Evolutionary conservation across 805 yeast genomes (phyloP).

Genomic region (Starmerella cellae): DNA sequence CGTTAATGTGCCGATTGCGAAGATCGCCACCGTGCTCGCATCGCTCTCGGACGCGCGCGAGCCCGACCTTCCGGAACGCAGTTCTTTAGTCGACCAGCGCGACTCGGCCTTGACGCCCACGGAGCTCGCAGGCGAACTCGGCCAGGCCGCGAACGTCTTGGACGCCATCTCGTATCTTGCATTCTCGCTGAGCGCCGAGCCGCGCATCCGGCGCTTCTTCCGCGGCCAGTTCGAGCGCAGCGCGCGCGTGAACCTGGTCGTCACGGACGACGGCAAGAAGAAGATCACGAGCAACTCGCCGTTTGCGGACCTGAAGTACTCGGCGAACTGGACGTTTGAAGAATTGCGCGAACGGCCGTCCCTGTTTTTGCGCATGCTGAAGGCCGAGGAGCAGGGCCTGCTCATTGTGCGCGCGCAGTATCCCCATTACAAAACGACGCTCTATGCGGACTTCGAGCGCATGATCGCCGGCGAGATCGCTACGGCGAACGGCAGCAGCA

Average conservation of each 20-base stretch:
- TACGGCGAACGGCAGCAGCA: background rate
- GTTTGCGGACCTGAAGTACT: slow-evolving; percentile 82
- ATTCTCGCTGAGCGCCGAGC: slow-evolving; percentile 32
- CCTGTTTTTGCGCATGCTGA: slow-evolving; percentile 72
- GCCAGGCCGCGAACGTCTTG: slow-evolving; percentile 28
- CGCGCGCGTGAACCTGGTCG: slow-evolving; percentile 55
- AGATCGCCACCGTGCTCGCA: slow-evolving; percentile 32
- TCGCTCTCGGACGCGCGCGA: slow-evolving; percentile 66
- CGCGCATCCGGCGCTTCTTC: slow-evolving; percentile 55
- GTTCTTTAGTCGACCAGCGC: slow-evolving; percentile 62
- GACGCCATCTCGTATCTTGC: slow-evolving; percentile 10
- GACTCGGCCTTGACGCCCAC: slow-evolving; percentile 52
- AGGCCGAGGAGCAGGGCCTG: slow-evolving; percentile 73
- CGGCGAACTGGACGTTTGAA: slow-evolving; percentile 63
- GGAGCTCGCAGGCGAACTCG: slow-evolving; percentile 31
- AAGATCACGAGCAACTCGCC: slow-evolving; percentile 70
- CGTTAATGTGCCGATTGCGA: slow-evolving; percentile 21
- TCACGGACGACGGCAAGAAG: slow-evolving; percentile 71
- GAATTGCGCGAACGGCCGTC: slow-evolving; percentile 69
- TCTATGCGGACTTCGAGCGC: slow-evolving; percentile 30
- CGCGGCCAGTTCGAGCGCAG: slow-evolving; percentile 46
- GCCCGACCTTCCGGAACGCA: slow-evolving; percentile 45
- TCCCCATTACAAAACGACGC: slow-evolving; percentile 32
- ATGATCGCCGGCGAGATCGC: slow-evolving; percentile 2
- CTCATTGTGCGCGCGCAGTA: slow-evolving; percentile 50